Conservation (phyloP, 495 filamentous ascomycete genomes). For the Jackrogersella multiformis region DNA sequence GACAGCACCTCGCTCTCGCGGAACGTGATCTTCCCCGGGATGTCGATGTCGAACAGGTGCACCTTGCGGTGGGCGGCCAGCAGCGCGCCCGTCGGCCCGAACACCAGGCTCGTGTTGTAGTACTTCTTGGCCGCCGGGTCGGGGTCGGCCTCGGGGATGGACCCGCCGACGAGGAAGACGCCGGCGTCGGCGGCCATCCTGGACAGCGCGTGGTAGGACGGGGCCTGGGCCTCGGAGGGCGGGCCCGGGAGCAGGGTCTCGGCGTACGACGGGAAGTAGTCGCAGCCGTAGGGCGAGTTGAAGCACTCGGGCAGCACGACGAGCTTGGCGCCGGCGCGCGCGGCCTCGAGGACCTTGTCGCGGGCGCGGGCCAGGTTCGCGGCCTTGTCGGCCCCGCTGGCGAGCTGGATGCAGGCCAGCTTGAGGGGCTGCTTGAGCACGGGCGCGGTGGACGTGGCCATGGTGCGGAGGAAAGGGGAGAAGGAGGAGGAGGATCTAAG, state of each 20-base stretch:
- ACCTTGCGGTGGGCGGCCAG: constrained; percentile 90
- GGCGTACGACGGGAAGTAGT: constrained; percentile 91
- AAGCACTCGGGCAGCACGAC: constrained; percentile 87
- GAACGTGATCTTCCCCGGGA: constrained; percentile 93
- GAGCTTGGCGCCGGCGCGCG: constrained; percentile 75
- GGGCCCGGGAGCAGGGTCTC: constrained; percentile 85
- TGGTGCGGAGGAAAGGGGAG: constrained; percentile 43
- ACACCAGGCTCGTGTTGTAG: constrained; percentile 91
- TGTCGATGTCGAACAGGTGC: constrained; percentile 99
- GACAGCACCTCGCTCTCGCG: constrained; percentile 87
- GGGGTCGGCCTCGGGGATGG: constrained; percentile 81
- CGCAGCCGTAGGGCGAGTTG: constrained; percentile 94
- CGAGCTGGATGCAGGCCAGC: constrained; percentile 83
- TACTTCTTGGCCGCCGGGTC: constrained; percentile 65
- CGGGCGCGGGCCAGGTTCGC: constrained; percentile 84
- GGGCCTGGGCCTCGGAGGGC: constrained; percentile 72
- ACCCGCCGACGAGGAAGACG: constrained; percentile 86
- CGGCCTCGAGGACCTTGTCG: constrained; percentile 83
- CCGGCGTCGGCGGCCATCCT: constrained; percentile 77
- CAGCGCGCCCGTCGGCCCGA: constrained; percentile 77
- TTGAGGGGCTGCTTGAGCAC: constrained; percentile 77
- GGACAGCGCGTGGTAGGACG: constrained; percentile 85
- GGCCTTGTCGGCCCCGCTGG: constrained; percentile 81
- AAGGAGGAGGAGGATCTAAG: constrained; percentile 5
- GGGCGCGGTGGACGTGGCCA: constrained; percentile 63